Percentiles rank a stretch among this genome's conserved stretches.
These are phyloP conservation scores for Dioscorea dumetorum DNA, from an alignment of 106 monocot species.

Conservation along the genomic window DNA sequence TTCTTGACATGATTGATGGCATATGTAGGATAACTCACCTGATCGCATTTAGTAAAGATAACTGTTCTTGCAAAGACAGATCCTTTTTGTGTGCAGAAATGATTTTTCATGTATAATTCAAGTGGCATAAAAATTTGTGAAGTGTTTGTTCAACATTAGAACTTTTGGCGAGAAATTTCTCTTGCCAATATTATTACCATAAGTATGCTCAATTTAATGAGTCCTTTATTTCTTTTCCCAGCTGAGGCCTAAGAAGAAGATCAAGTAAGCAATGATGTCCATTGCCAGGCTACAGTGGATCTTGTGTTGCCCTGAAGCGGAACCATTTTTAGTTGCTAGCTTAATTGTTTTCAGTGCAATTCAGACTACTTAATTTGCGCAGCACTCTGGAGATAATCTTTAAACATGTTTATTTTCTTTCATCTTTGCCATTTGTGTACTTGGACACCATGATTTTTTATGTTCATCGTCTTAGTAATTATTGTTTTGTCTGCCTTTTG, in stretches of 20 bases:
- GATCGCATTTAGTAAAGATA: too few species aligned
- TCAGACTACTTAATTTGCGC: too few species aligned
- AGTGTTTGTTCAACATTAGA: neutral
- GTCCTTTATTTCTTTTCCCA: conserved; percentile 7
- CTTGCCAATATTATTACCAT: neutral
- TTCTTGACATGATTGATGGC: too few species aligned
- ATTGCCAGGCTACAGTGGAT: neutral
- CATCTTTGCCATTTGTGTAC: neutral
- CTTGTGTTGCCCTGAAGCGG: neutral
- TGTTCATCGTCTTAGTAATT: neutral
- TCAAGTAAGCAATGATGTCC: conserved; percentile 22
- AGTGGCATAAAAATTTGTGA: neutral
- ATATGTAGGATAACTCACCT: too few species aligned
- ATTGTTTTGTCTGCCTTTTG: neutral
- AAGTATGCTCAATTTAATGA: neutral
- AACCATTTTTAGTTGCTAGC: neutral
- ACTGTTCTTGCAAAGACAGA: too few species aligned
- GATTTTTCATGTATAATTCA: neutral
- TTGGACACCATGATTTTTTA: neutral
- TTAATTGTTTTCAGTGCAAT: neutral
- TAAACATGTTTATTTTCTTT: neutral
- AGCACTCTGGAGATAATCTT: neutral
- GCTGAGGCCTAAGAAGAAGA: conserved; percentile 64
- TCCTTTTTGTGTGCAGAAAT: too few species aligned
- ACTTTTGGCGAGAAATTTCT: neutral